These are phyloP conservation scores for Byssochlamys sp. DNA, from an alignment of 2,329 filamentous ascomycete species.

Conservation along the genomic window DNA sequence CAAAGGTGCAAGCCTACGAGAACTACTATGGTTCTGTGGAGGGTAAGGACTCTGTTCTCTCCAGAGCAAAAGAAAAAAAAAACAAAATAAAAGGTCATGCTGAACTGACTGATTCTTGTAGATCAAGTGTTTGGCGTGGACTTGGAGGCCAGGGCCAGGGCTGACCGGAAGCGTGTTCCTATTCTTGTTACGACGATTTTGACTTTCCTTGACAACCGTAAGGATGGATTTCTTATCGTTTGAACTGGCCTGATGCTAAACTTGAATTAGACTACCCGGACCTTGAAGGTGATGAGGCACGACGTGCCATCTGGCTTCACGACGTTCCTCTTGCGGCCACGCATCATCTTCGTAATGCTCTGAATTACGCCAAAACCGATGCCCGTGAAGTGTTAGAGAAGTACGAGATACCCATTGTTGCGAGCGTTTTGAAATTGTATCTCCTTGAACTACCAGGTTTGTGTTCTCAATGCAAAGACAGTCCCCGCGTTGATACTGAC, in stretches of 20 bases:
- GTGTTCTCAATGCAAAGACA: slow-evolving; percentile 25
- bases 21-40: slow-evolving; percentile 99
- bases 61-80: neutral
- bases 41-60: slow-evolving; percentile 30
- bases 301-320: slow-evolving; percentile 84
- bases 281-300: slow-evolving; percentile 87
- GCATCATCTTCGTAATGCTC: slow-evolving; percentile 68
- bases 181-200: slow-evolving; percentile 84
- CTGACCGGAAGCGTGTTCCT: slow-evolving; percentile 90
- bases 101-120: slow-evolving; percentile 16
- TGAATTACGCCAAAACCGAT: slow-evolving; percentile 81
- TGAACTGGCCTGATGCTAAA: slow-evolving; percentile 1
- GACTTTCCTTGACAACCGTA: slow-evolving; percentile 82
- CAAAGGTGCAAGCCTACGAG: slow-evolving; percentile 85
- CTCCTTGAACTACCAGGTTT: slow-evolving; percentile 84
- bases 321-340: slow-evolving; percentile 79
- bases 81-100: neutral
- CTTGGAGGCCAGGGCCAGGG: slow-evolving; percentile 84
- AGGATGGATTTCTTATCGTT: slow-evolving; percentile 12
- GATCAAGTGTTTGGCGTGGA: slow-evolving; percentile 97
- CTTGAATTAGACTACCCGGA: slow-evolving; percentile 67
- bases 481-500: slow-evolving; percentile 1
- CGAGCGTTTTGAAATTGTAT: slow-evolving; percentile 85
- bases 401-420: slow-evolving; percentile 89
- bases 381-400: slow-evolving; percentile 67